Evolutionary conservation across 805 yeast species (phyloP).

Genomic region (Lachancea mirantina): DNA sequence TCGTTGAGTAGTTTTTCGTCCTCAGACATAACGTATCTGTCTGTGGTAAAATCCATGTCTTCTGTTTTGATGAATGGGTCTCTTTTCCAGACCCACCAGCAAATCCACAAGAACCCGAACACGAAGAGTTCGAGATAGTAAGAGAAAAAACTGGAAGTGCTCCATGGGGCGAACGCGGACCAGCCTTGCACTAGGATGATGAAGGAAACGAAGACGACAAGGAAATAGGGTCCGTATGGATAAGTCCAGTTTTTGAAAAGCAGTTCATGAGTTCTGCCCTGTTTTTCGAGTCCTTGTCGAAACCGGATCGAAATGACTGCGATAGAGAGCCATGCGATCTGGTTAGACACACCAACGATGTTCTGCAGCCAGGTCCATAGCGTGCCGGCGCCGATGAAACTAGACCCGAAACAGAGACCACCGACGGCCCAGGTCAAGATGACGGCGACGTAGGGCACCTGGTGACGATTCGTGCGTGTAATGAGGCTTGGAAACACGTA

Average conservation of each 20-base stretch:
- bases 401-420: slow-evolving; percentile 48
- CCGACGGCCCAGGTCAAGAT: slow-evolving; percentile 45
- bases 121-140: slow-evolving; percentile 41
- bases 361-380: slow-evolving; percentile 36
- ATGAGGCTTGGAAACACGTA: slow-evolving; percentile 34
- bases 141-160: slow-evolving; percentile 36
- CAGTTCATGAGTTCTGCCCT: slow-evolving; percentile 38
- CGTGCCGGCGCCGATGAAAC: slow-evolving; percentile 47
- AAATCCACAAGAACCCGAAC: slow-evolving; percentile 38
- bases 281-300: slow-evolving; percentile 39
- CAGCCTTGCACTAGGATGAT: slow-evolving; percentile 49
- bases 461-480: slow-evolving; percentile 36
- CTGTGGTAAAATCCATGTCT: slow-evolving; percentile 50
- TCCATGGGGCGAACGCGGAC: slow-evolving; percentile 43
- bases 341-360: slow-evolving; percentile 48
- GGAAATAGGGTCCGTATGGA: slow-evolving; percentile 45
- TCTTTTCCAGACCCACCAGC: slow-evolving; percentile 37
- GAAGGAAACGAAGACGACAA: slow-evolving; percentile 36
- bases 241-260: slow-evolving; percentile 43
- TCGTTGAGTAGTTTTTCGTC: slow-evolving; percentile 41
- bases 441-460: slow-evolving; percentile 45
- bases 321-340: slow-evolving; percentile 44
- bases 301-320: slow-evolving; percentile 44
- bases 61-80: slow-evolving; percentile 37
- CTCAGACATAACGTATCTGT: slow-evolving; percentile 41